Base-by-base conservation (phyloP, 169 alveolate genomes). In the Toxoplasma gondii region DNA sequence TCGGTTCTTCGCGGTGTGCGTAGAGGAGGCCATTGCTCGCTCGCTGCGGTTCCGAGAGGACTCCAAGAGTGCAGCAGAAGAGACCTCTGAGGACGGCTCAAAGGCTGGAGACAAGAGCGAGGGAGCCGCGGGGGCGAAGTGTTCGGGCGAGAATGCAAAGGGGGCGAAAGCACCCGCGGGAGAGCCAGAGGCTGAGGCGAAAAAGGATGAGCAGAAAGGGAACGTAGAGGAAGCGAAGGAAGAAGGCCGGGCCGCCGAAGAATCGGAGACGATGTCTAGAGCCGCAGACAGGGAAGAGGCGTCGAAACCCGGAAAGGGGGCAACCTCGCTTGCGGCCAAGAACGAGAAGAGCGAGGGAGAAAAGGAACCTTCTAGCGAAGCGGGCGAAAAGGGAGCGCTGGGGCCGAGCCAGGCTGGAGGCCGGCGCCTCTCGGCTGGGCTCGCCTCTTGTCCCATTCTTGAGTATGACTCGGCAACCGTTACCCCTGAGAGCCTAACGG, bases 1-100 rank as follows among this genome's bases (percentile, higher is more conserved):
- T 91, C 96, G 96, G 70, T 97, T 98, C 92, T 97, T 98, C 91
- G 96, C 98, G n/a, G 96, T 93, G 53, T 98, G 98, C 84, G 96
- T 97, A 83, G 96, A 95, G 84, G 96, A 97, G 87, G 98, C 98
- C 69, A 93, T 98, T 5, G 91, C 91, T 29, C 43, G 80, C 43
- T 36, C 45, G 84, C 84, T 74, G 41, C 84, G 84, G 29, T n/a
- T 74, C 49, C 84, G 45, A 19, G 84, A 64, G 12, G 78, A 64
- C 78, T 49, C 58, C 0, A 49, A 49, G 58, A 49, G 58, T 17
- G 41, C 41, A 0, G 58, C 58, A 49, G 58, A 49, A 49, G 58
- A 9, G 58, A 49, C 58, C 58, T 0, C 22, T 17, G 58, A 17
- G 12, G 58, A 9, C 58, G 58, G 58, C 12, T 12, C 58, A 17